These are phyloP conservation scores for Cercospora berteroae DNA, from an alignment of 2,329 filamentous ascomycete genomes.

Conservation along the genomic window DNA sequence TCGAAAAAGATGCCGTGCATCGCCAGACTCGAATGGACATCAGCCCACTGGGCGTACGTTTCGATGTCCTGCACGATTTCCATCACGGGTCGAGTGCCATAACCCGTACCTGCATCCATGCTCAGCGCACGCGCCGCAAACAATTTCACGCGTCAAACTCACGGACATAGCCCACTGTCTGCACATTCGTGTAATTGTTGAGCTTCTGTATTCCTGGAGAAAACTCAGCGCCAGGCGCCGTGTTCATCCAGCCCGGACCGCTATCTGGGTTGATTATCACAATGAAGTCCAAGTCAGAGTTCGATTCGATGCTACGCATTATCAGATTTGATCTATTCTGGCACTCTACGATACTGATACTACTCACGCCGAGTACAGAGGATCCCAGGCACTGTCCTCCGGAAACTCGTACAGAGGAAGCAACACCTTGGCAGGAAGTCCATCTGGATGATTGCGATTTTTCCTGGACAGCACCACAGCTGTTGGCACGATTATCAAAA, in stretches of 20 bases:
- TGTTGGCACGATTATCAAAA: conserved; percentile 21
- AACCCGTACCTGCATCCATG: conserved; percentile 17
- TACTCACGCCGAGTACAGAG: conserved; percentile 24
- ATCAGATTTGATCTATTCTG: conserved; percentile 10
- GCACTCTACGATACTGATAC: background rate
- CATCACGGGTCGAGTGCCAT: conserved; percentile 21
- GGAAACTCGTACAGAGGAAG: conserved; percentile 28
- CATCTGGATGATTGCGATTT: conserved; percentile 1
- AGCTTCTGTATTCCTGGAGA: conserved; percentile 27
- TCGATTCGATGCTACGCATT: conserved; percentile 6
- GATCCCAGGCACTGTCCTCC: conserved; percentile 18
- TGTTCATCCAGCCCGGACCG: conserved; percentile 23
- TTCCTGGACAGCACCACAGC: conserved; percentile 19
- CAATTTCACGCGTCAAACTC: conserved; percentile 7
- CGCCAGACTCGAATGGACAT: conserved; percentile 22
- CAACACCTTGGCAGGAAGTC: conserved; percentile 18
- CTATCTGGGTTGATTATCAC: conserved; percentile 30
- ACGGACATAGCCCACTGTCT: conserved; percentile 32
- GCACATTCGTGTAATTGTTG: conserved; percentile 30
- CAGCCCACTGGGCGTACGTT: conserved; percentile 28
- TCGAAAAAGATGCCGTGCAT: conserved; percentile 35
- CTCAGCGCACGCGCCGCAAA: background rate
- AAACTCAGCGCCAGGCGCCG: conserved; percentile 20
- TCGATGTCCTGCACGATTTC: conserved; percentile 26
- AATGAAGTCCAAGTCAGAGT: conserved; percentile 23